Evolutionary conservation across 495 filamentous ascomycete genomes (phyloP).

Genomic region (Annulohypoxylon maeteangense): DNA sequence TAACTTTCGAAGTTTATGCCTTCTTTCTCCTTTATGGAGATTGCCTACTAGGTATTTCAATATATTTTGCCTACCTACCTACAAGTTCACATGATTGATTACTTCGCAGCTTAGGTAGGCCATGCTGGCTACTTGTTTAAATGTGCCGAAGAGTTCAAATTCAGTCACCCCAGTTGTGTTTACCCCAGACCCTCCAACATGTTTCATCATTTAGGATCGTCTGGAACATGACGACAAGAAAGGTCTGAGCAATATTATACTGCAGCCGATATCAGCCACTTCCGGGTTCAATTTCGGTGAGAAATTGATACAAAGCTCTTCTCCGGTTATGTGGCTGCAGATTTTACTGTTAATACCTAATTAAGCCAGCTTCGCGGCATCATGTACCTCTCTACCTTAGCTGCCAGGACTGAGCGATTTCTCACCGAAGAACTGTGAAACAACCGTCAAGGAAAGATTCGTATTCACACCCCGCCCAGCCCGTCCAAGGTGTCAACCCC

Average conservation of each 20-base stretch:
- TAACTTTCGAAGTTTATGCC: neutral
- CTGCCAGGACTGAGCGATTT: neutral
- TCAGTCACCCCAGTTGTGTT: neutral
- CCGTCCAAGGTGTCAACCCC: neutral
- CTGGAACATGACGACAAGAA: slow-evolving; percentile 17
- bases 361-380: neutral
- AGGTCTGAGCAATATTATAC: slow-evolving; percentile 11
- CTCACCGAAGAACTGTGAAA: neutral
- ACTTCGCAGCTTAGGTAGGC: neutral
- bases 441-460: neutral
- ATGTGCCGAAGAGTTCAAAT: neutral
- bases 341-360: too few species aligned
- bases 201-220: slow-evolving; percentile 28
- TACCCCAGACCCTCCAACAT: slow-evolving; percentile 26
- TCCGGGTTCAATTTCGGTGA: neutral
- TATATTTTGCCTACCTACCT: too few species aligned
- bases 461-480: neutral
- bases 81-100: neutral
- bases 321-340: neutral
- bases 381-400: too few species aligned
- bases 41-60: too few species aligned
- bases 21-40: neutral
- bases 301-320: neutral
- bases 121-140: neutral
- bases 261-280: slow-evolving; percentile 7